Percentiles rank a stretch among this genome's conserved stretches.
Conservation (phyloP, 1,284 basidiomycete species). For the Sanghuangporus baumii region DNA sequence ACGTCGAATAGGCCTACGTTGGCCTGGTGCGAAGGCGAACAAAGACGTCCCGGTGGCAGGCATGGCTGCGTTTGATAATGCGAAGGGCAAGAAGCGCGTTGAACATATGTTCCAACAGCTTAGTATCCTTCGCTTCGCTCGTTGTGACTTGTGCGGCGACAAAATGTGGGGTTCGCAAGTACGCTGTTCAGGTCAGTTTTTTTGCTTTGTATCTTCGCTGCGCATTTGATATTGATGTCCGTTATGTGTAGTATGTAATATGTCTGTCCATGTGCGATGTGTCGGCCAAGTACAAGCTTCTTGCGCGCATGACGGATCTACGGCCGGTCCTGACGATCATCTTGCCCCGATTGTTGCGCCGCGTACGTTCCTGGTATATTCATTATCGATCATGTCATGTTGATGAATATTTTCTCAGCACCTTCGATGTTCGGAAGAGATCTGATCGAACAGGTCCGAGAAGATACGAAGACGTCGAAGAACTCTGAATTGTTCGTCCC, state of each 20-base stretch:
- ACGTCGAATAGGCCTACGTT: constrained; percentile 52
- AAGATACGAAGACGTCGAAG: constrained; percentile 60
- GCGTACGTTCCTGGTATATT: constrained; percentile 38
- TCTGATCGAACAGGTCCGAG: constrained; percentile 75
- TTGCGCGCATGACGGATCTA: constrained; percentile 46
- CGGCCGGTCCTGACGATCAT: constrained; percentile 31
- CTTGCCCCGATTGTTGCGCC: constrained; percentile 35
- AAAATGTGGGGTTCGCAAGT: constrained; percentile 98
- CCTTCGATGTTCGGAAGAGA: constrained; percentile 91
- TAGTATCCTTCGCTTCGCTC: constrained; percentile 82
- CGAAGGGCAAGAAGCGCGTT: constrained; percentile 37
- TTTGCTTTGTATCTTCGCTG: not conserved
- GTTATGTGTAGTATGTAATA: constrained; percentile 50
- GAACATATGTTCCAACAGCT: constrained; percentile 90
- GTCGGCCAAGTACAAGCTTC: constrained; percentile 50
- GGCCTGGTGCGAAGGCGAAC: constrained; percentile 46
- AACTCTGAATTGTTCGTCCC: constrained; percentile 55
- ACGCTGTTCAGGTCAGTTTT: constrained; percentile 73
- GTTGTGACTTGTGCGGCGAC: constrained; percentile 94
- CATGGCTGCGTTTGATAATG: constrained; percentile 16
- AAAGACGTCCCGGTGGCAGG: constrained; percentile 12
- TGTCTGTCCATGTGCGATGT: constrained; percentile 73
- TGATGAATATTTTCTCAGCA: constrained; percentile 34
- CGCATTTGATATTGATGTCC: not conserved
- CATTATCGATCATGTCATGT: not conserved